Evolutionary conservation across 345 rosid species (phyloP).

Genomic region (Salix dunnii): DNA sequence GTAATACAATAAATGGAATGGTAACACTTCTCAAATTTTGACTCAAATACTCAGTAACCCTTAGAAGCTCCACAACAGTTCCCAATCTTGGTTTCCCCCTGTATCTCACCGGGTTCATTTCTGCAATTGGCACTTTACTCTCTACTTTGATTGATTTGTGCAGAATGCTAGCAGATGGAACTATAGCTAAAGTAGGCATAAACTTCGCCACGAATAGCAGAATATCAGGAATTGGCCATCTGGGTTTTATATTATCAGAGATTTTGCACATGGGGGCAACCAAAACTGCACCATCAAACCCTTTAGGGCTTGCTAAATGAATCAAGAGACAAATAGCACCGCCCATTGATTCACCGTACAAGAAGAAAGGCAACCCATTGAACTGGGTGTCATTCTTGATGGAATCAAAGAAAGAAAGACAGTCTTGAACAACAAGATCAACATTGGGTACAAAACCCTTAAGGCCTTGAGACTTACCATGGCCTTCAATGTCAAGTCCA

Average conservation of each 20-base stretch:
- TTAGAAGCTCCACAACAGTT: conserved; percentile 63
- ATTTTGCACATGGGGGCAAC: conserved; percentile 90
- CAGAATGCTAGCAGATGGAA: conserved; percentile 65
- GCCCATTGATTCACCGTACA: conserved; percentile 84
- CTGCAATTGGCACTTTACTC: conserved; percentile 50
- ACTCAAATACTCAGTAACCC: conserved; percentile 60
- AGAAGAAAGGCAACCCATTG: conserved; percentile 50
- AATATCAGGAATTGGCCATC: conserved; percentile 69
- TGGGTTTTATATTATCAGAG: conserved; percentile 65
- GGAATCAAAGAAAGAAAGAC: conserved; percentile 47
- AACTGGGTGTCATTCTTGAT: conserved; percentile 41
- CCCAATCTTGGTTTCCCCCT: conserved; percentile 76
- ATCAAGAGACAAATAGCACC: conserved; percentile 63
- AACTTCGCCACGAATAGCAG: conserved; percentile 50
- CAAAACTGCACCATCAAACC: conserved; percentile 63
- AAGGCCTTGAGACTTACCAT: conserved; percentile 71
- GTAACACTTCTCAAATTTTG: conserved; percentile 43
- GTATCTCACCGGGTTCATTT: conserved; percentile 65
- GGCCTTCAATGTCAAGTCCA: conserved; percentile 79
- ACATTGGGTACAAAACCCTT: conserved; percentile 58
- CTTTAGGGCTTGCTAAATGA: conserved; percentile 51
- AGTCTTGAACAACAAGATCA: conserved; percentile 62
- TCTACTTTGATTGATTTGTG: conserved; percentile 58
- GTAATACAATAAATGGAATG: conserved; percentile 62
- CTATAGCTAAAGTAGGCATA: conserved; percentile 71